phyloP scores from a whole-genome alignment of 2,329 filamentous ascomycete species.

The Fusarium longipes region DNA sequence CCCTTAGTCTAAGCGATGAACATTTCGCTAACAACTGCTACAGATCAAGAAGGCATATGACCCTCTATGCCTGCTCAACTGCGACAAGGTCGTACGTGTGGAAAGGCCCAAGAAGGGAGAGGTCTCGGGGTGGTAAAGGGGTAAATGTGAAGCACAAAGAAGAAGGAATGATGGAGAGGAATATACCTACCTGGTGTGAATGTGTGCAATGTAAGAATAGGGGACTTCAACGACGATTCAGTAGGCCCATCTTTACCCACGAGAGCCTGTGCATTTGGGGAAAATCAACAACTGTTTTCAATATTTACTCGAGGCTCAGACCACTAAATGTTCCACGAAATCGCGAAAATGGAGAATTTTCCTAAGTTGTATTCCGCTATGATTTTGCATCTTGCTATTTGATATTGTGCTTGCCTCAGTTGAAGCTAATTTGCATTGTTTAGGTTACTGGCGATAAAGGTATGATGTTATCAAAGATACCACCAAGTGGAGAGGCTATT shows the following conservation, averaged over 20 bases:
- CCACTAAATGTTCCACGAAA: not conserved
- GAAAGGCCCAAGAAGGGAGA: constrained; percentile 60
- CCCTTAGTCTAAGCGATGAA: not conserved
- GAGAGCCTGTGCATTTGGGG: constrained; percentile 21
- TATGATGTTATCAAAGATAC: not conserved
- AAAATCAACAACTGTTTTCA: not conserved
- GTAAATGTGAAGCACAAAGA: not conserved
- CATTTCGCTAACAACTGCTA: not conserved
- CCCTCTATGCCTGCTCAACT: constrained; percentile 76
- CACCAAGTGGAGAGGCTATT: not conserved
- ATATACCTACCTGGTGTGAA: constrained; percentile 38
- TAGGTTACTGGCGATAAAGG: not conserved
- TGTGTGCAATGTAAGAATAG: constrained; percentile 37
- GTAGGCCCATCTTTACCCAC: not conserved
- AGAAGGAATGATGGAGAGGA: not conserved
- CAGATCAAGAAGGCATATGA: constrained; percentile 85
- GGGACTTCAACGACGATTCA: constrained; percentile 13
- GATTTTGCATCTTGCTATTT: not conserved
- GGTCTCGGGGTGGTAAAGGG: constrained; percentile 56
- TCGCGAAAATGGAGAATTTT: not conserved
- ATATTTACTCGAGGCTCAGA: not conserved
- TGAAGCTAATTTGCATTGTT: not conserved
- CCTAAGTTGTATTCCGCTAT: not conserved
- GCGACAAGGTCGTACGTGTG: constrained; percentile 75
- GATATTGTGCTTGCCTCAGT: not conserved